Evolutionary conservation across 192 early-diverging fungal species (phyloP), one percentile per base, ranked within the genome.

Genomic region (Backusella macrospora): DNA sequence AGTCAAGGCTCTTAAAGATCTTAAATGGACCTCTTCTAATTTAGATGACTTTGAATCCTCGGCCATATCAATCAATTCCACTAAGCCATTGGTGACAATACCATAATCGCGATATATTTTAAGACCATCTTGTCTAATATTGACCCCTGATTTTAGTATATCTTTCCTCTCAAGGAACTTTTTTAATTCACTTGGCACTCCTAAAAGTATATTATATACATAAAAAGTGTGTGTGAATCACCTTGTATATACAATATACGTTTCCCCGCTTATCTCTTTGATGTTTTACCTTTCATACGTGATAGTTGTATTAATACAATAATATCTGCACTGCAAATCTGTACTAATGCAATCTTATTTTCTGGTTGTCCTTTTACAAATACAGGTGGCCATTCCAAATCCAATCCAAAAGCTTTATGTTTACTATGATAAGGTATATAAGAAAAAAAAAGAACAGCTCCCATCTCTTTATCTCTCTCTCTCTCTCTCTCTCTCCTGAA

Each of bases 301-400:
- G 70, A 64, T 18, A 76, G 21, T 18, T 80, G 78, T 9, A 80
- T 70, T 6, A 80, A 16, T 4, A 80, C n/a, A 23, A 80, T 68
- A 15, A 29, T 34, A 15, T 68, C n/a, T 18, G 46, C 44, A 39
- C 44, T 63, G 13, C 78, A 80, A 6, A 80, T 65, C 18, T 80
- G 78, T 16, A 80, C 49, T 5, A 80, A 18, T 6, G 70, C 44
- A 16, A 71, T 68, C n/a, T 80, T 80, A 10, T 80, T 80, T 45
- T 80, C 70, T 34, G 42, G 18, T 42, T 16, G 23, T 2, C 71
- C 65, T 62, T 75, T 76, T 10, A 68, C 46, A 65, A 80, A 80
- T 4, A 70, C 68, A 16, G 78, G 78, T 37, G 48, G 70, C 78
- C 78, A 80, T 47, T 80, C 78, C 45, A 80, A 46, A 73, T 80